Percentiles rank a stretch among this genome's conserved stretches.
These are phyloP conservation scores for Cardiospermum halicacabum DNA, from an alignment of 345 rosid species.

Conservation along the genomic window DNA sequence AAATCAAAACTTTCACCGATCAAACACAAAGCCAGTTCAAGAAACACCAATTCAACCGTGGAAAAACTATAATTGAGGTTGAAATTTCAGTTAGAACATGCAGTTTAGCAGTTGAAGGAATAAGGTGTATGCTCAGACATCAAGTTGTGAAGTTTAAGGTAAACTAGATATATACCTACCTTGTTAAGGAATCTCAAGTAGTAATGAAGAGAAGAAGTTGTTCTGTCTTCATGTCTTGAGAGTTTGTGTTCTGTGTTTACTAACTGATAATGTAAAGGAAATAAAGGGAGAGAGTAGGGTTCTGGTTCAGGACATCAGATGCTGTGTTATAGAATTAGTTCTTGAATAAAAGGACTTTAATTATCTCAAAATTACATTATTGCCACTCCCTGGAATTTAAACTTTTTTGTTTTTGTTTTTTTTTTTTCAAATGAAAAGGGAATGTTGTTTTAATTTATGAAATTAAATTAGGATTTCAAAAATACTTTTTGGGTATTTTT, in stretches of 20 bases:
- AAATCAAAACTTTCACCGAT: slow-evolving; percentile 13
- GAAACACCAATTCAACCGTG: slow-evolving; percentile 6
- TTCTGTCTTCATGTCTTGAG: no score
- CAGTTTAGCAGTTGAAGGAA: not conserved
- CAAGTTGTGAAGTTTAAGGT: slow-evolving; percentile 5
- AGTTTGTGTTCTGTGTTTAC: slow-evolving; percentile 2
- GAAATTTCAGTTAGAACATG: not conserved
- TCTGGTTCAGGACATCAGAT: not conserved
- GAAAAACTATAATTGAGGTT: not conserved
- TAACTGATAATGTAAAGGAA: no score
- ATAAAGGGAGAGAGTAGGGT: not conserved
- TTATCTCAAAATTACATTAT: slow-evolving; percentile 19
- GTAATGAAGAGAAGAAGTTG: not conserved
- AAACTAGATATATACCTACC: slow-evolving; percentile 16
- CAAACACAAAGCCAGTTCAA: slow-evolving; percentile 16
- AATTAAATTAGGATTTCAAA: no score
- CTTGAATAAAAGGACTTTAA: slow-evolving; percentile 9
- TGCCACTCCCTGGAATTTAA: not conserved
- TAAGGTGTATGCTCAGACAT: slow-evolving; percentile 7
- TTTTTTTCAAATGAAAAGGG: no score
- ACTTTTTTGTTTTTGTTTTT: no score
- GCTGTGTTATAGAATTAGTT: not conserved
- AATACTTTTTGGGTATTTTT: no score
- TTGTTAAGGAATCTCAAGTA: slow-evolving; percentile 17
- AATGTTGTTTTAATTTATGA: no score